phyloP scores from a whole-genome alignment of 371 early-diverging fungal species.

The Haplosporangium sp. region DNA sequence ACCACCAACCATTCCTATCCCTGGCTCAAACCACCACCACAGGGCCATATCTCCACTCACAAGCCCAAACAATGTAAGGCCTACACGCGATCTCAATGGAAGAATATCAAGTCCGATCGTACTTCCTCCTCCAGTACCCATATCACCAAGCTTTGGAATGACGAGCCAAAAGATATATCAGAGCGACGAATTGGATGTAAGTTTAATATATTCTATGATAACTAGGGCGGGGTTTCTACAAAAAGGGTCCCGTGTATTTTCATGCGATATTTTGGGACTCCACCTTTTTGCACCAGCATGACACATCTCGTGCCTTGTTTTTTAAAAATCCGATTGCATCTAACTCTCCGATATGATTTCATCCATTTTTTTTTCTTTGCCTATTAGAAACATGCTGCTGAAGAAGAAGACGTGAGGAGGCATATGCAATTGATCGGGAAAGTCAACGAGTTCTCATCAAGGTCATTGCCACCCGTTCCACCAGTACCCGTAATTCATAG shows the following conservation, averaged over 20 bases:
- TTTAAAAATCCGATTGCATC: not conserved
- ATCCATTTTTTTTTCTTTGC: not conserved
- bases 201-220: not conserved
- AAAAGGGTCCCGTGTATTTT: slow-evolving; percentile 11
- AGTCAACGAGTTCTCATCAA: slow-evolving; percentile 27
- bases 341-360: not conserved
- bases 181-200: slow-evolving; percentile 46
- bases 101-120: slow-evolving; percentile 39
- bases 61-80: slow-evolving; percentile 12
- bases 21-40: slow-evolving; percentile 7
- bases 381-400: slow-evolving; percentile 12
- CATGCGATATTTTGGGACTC: not conserved
- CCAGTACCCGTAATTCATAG: slow-evolving; percentile 12
- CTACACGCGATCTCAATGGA: slow-evolving; percentile 28
- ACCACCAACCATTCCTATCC: slow-evolving; percentile 1
- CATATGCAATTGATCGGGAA: slow-evolving; percentile 41
- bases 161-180: slow-evolving; percentile 32
- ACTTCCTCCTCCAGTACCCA: slow-evolving; percentile 33
- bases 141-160: slow-evolving; percentile 40
- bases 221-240: not conserved
- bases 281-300: not conserved
- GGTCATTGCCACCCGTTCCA: slow-evolving; percentile 46
- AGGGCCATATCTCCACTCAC: slow-evolving; percentile 24
- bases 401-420: slow-evolving; percentile 40
- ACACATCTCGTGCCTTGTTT: not conserved